Evolutionary conservation across 2,329 filamentous ascomycete species (phyloP).

Genomic region (Trichoderma sp.): DNA sequence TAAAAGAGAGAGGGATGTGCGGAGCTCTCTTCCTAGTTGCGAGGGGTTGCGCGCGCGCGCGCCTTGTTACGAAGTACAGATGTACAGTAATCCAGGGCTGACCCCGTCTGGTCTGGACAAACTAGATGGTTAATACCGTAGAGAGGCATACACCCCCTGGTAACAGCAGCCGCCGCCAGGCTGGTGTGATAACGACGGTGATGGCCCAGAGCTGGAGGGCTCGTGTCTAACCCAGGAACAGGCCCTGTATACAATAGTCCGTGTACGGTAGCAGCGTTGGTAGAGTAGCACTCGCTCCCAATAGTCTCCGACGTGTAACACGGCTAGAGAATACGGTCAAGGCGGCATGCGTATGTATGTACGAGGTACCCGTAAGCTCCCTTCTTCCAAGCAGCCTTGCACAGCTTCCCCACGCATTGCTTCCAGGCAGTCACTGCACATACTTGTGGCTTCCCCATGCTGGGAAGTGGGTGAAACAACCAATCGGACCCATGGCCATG

Average conservation of each 20-base stretch:
- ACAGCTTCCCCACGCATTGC: constrained; percentile 9
- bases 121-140: background rate
- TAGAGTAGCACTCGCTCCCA: constrained; percentile 13
- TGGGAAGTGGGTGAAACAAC: background rate
- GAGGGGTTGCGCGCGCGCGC: background rate
- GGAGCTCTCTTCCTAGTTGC: background rate
- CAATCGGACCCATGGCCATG: constrained; percentile 10
- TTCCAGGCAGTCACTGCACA: background rate
- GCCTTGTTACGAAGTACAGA: background rate
- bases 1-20: constrained; percentile 12
- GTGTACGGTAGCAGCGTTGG: background rate
- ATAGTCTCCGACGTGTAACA: constrained; percentile 14
- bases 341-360: background rate
- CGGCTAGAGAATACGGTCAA: background rate
- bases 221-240: background rate
- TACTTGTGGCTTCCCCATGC: constrained; percentile 1
- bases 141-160: background rate
- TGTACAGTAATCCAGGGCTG: constrained; percentile 3
- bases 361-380: background rate
- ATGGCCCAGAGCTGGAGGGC: background rate
- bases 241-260: background rate
- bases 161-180: background rate
- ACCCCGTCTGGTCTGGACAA: background rate
- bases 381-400: constrained; percentile 6
- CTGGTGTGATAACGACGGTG: background rate